Evolutionary conservation across 2,329 filamentous ascomycete genomes (phyloP), one percentile per base, ranked within the genome.

Genomic region (Xylariaceae sp.): DNA sequence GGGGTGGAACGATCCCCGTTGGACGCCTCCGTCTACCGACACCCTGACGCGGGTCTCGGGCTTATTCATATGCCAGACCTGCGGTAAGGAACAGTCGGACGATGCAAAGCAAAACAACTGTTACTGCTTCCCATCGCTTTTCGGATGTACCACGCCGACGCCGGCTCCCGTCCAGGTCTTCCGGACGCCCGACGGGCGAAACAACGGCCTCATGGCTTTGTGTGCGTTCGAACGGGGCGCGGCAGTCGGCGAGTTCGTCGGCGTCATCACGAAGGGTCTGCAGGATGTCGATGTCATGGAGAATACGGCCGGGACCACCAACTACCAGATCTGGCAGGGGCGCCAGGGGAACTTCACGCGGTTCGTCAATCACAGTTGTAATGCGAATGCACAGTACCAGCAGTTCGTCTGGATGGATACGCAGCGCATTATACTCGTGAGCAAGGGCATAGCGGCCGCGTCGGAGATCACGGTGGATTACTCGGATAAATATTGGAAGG

Each of bases 301-400:
- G 56, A 75, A 76, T 34, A 75, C 75, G 0, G 74, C 75, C 0
- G 65, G 67, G 3, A 66, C 63, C 59, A 34, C 54, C n/a, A 65
- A 64, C 1, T 85, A 84, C 64, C 82, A 85, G 66, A 84, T 85
- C 57, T 85, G 77, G 75, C 82, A 85, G 66, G 82, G 81, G 0
- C 70, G 71, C 56, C 75, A 78, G 68, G 80, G 82, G 2, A 85
- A 85, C 65, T 83, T 80, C 63, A 84, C 82, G 1, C 74, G 81
- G 0, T 85, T 85, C 64, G 78, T 84, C 47, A 85, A 84, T 66
- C 81, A 85, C 65, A 83, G 80, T 50, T 85, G 82, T 68, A 77
- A 78, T 13, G 78, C 82, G 1, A 85, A 85, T 62, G 77, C 78
- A 55, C 81, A 83, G 65, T 83, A 82, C 51, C 77, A 83, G 64